These are phyloP conservation scores for Fulvia fulva DNA, from an alignment of 2,329 filamentous ascomycete species.

Conservation along the genomic window DNA sequence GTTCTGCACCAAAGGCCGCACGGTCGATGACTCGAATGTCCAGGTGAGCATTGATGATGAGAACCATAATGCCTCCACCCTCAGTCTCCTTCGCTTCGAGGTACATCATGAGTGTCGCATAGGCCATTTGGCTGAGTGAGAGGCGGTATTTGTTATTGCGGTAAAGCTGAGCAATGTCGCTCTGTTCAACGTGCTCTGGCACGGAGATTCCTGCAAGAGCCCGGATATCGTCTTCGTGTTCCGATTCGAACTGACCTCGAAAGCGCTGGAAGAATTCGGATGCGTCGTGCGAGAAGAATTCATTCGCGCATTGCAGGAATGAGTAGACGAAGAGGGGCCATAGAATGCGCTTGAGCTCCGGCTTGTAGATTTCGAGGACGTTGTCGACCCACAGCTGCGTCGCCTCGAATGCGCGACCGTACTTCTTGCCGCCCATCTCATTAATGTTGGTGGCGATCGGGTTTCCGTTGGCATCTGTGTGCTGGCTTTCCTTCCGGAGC, in stretches of 20 bases:
- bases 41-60: slow-evolving; percentile 62
- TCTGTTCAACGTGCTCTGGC: slow-evolving; percentile 73
- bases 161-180: slow-evolving; percentile 75
- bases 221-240: slow-evolving; percentile 77
- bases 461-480: slow-evolving; percentile 74
- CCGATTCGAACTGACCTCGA: slow-evolving; percentile 65
- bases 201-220: slow-evolving; percentile 69
- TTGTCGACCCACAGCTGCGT: slow-evolving; percentile 73
- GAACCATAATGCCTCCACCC: slow-evolving; percentile 73
- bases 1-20: slow-evolving; percentile 50
- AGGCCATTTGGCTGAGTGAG: slow-evolving; percentile 80
- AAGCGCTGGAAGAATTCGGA: slow-evolving; percentile 69
- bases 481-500: slow-evolving; percentile 83
- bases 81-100: slow-evolving; percentile 81
- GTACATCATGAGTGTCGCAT: slow-evolving; percentile 78
- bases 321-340: slow-evolving; percentile 97
- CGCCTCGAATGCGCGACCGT: slow-evolving; percentile 61
- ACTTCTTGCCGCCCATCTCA: slow-evolving; percentile 70
- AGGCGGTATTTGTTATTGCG: slow-evolving; percentile 82
- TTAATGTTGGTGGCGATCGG: slow-evolving; percentile 64
- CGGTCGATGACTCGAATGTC: slow-evolving; percentile 59
- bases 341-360: slow-evolving; percentile 79
- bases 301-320: slow-evolving; percentile 72
- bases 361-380: slow-evolving; percentile 90
- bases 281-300: slow-evolving; percentile 68